Conservation (phyloP, 1,284 basidiomycete genomes). For the Heterobasidion annosum region DNA sequence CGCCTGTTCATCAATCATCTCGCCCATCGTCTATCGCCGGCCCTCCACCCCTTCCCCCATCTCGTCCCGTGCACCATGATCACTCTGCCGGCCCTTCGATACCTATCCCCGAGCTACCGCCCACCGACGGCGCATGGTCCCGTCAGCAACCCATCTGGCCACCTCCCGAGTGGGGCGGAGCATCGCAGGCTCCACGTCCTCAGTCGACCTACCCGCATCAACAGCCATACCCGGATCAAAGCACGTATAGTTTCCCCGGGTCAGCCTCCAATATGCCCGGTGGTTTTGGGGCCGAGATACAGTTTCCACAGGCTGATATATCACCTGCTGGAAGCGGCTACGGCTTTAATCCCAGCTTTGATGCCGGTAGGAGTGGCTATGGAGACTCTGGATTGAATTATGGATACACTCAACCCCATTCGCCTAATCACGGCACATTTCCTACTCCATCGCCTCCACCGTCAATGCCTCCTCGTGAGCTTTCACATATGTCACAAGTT, state of each 20-base stretch:
- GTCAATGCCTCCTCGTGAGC: neutral
- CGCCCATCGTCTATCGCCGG: neutral
- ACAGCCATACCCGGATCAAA: neutral
- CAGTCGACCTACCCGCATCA: neutral
- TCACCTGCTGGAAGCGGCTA: neutral
- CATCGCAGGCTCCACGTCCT: neutral
- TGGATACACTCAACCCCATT: neutral
- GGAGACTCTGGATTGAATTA: neutral
- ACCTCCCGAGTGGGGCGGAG: neutral
- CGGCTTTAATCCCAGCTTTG: neutral
- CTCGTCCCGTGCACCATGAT: neutral
- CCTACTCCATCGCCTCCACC: neutral
- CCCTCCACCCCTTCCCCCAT: neutral
- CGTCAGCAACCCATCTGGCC: neutral
- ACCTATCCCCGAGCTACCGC: neutral
- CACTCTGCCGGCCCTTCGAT: neutral
- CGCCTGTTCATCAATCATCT: neutral
- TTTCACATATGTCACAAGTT: neutral
- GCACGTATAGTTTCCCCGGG: neutral
- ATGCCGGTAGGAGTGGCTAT: neutral
- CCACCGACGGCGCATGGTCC: neutral
- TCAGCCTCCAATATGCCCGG: neutral
- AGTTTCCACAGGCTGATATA: neutral
- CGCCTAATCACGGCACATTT: neutral
- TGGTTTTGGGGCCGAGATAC: neutral